These are phyloP conservation scores for Heritiera fomes DNA, from an alignment of 345 rosid genomes.

Conservation along the genomic window DNA sequence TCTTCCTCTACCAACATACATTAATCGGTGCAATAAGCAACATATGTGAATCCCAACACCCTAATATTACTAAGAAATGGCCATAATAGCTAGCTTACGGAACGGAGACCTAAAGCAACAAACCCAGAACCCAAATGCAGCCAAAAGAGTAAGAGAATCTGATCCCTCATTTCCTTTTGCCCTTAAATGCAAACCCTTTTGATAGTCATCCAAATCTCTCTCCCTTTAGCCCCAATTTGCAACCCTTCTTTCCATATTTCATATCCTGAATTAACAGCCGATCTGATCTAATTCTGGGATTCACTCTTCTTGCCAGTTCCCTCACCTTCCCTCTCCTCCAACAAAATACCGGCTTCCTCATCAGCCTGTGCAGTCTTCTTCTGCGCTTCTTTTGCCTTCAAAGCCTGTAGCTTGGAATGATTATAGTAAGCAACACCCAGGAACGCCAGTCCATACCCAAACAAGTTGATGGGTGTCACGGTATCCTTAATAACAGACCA, in stretches of 20 bases:
- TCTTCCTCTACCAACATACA: slow-evolving; percentile 34
- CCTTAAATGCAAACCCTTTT: neutral
- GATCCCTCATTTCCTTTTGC: slow-evolving; percentile 18
- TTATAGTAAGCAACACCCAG: slow-evolving; percentile 93
- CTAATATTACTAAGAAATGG: slow-evolving; percentile 22
- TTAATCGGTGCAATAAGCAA: slow-evolving; percentile 18
- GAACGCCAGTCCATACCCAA: slow-evolving; percentile 89
- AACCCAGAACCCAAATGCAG: slow-evolving; percentile 29
- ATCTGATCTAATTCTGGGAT: slow-evolving; percentile 45
- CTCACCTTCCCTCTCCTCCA: slow-evolving; percentile 80
- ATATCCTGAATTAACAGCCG: slow-evolving; percentile 18
- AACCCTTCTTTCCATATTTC: slow-evolving; percentile 17
- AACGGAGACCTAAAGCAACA: slow-evolving; percentile 26
- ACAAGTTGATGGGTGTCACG: slow-evolving; percentile 78
- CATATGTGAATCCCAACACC: slow-evolving; percentile 32
- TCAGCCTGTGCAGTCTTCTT: slow-evolving; percentile 73
- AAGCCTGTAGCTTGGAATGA: slow-evolving; percentile 84
- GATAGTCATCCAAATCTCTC: slow-evolving; percentile 16
- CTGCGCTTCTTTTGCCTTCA: slow-evolving; percentile 87
- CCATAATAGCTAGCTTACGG: slow-evolving; percentile 25
- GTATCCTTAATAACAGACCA: slow-evolving; percentile 99
- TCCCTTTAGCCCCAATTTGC: slow-evolving; percentile 34
- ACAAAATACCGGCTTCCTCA: slow-evolving; percentile 79
- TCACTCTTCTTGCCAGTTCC: slow-evolving; percentile 57
- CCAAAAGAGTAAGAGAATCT: slow-evolving; percentile 29